A percentile compares a stretch with the other conserved stretches of the same genome.
These are phyloP conservation scores for Hysterangium stoloniferum DNA, from an alignment of 768 basidiomycete species.

Conservation along the genomic window DNA sequence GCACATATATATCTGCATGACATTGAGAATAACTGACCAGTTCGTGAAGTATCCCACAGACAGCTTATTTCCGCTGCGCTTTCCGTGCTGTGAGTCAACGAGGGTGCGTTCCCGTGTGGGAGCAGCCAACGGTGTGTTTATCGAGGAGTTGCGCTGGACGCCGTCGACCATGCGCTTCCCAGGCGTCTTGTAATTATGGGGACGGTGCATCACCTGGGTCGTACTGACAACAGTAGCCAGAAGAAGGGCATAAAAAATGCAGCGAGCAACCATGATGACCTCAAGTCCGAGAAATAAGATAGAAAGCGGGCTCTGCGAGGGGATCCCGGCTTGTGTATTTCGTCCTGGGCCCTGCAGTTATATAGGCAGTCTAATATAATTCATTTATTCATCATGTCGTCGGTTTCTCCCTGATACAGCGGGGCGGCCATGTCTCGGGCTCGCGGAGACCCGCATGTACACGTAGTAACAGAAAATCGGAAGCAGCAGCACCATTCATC, in stretches of 20 bases:
- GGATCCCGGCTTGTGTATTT: too few relatives aligned
- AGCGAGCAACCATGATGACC: background rate
- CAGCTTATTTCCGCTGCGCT: constrained; percentile 20
- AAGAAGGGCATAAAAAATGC: background rate
- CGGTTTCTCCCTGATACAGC: too few relatives aligned
- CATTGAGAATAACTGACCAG: constrained; percentile 20
- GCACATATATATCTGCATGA: constrained; percentile 5
- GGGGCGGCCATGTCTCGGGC: too few relatives aligned
- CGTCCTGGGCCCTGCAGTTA: too few relatives aligned
- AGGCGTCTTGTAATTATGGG: constrained; percentile 36
- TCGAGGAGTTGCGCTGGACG: constrained; percentile 21
- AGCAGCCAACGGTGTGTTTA: background rate
- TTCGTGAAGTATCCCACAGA: constrained; percentile 32
- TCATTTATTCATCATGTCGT: too few relatives aligned
- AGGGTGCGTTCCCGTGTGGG: background rate
- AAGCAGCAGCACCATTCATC: too few relatives aligned
- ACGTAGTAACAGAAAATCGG: too few relatives aligned
- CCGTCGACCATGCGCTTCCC: constrained; percentile 35
- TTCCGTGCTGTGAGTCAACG: constrained; percentile 10
- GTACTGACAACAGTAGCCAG: background rate
- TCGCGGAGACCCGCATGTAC: too few relatives aligned
- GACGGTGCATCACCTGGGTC: constrained; percentile 42
- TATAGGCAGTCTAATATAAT: too few relatives aligned
- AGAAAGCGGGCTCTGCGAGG: background rate
- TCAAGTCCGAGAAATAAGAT: background rate